Conservation (phyloP, 257 asterid genomes). For the Eustoma russellianum region DNA sequence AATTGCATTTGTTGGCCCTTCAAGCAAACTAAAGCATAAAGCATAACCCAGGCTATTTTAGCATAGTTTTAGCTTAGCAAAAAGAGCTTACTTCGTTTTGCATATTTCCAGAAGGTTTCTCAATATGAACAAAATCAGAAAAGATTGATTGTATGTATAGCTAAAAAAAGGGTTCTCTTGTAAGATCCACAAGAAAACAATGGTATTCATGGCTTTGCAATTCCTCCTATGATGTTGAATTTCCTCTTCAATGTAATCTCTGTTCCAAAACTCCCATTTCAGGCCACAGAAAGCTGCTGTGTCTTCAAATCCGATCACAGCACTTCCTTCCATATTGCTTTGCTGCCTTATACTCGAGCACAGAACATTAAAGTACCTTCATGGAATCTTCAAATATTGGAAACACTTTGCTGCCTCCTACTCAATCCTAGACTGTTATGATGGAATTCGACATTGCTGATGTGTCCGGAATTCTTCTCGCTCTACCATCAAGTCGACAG, state of each 20-base stretch:
- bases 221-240: constrained; percentile 8
- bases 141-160: background rate
- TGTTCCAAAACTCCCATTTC: constrained; percentile 14
- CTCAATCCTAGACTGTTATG: constrained; percentile 7
- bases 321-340: too few relatives aligned
- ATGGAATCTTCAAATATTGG: constrained; percentile 1
- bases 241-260: constrained; percentile 3
- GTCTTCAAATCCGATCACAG: too few relatives aligned
- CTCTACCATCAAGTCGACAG: constrained; percentile 6
- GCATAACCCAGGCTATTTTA: background rate
- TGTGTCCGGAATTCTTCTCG: constrained; percentile 6
- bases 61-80: constrained; percentile 2
- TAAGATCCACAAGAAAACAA: background rate
- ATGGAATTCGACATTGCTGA: constrained; percentile 9
- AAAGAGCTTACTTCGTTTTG: constrained; percentile 3
- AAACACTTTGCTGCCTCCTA: constrained; percentile 9
- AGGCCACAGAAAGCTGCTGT: too few relatives aligned
- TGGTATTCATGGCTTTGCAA: background rate
- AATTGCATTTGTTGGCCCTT: too few relatives aligned
- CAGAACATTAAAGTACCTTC: too few relatives aligned
- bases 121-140: constrained; percentile 5
- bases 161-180: background rate
- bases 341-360: too few relatives aligned
- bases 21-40: too few relatives aligned
- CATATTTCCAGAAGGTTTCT: constrained; percentile 1